Percentiles rank a stretch among this genome's conserved stretches.
phyloP scores from a whole-genome alignment of 345 rosid species.

The Psidium friedrichsthalianum region DNA sequence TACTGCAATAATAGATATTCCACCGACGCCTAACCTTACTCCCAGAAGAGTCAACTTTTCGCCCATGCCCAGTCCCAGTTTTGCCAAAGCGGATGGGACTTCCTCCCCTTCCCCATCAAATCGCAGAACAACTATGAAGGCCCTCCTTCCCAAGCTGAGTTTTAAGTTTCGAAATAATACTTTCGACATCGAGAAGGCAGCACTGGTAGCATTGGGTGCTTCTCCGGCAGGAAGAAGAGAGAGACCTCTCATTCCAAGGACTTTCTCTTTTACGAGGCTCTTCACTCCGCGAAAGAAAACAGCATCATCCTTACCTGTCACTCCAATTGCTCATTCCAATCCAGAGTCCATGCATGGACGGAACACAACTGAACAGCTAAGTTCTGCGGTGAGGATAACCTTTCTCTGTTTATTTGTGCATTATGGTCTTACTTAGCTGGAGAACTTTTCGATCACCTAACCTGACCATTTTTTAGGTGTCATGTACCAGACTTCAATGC shows the following conservation, averaged over 20 bases:
- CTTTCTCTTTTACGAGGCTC: slow-evolving; percentile 45
- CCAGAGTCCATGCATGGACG: slow-evolving; percentile 88
- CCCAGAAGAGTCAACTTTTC: slow-evolving; percentile 74
- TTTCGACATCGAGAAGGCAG: slow-evolving; percentile 70
- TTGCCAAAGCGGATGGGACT: slow-evolving; percentile 19
- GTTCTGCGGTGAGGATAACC: slow-evolving; percentile 22
- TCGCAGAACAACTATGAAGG: slow-evolving; percentile 38
- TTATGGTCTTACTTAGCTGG: not conserved
- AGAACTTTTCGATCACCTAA: not conserved
- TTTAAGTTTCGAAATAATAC: slow-evolving; percentile 43
- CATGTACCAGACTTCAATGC: not conserved
- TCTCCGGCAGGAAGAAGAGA: slow-evolving; percentile 20
- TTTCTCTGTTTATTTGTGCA: slow-evolving; percentile 1
- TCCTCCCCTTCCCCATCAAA: slow-evolving; percentile 27
- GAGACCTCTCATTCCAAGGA: slow-evolving; percentile 37
- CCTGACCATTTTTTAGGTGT: not conserved
- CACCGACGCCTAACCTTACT: slow-evolving; percentile 43
- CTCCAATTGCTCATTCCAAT: slow-evolving; percentile 67
- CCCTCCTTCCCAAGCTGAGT: slow-evolving; percentile 64
- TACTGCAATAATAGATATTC: slow-evolving; percentile 22
- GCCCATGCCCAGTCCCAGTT: slow-evolving; percentile 59
- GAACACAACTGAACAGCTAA: slow-evolving; percentile 19
- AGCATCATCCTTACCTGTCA: slow-evolving; percentile 60
- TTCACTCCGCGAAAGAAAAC: slow-evolving; percentile 42
- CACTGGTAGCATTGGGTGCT: slow-evolving; percentile 48